phyloP scores from a whole-genome alignment of 1,284 basidiomycete genomes.

The Phellopilus nigrolimitatus region DNA sequence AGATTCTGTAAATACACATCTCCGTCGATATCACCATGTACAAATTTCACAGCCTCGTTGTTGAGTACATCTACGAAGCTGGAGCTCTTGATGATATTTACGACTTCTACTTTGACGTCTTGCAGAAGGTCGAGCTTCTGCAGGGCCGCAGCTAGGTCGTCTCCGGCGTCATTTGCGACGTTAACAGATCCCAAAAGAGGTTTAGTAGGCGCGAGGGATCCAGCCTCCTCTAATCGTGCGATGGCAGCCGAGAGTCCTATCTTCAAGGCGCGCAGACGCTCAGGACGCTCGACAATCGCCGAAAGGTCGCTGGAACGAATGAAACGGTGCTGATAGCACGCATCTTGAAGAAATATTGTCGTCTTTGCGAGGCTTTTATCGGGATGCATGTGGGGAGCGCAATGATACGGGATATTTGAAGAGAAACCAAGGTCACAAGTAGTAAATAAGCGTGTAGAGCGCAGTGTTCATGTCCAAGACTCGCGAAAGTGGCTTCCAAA shows the following conservation, averaged over 20 bases:
- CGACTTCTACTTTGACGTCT: slow-evolving; percentile 17
- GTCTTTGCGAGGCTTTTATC: slow-evolving; percentile 3
- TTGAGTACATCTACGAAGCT: slow-evolving; percentile 51
- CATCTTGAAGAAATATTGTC: slow-evolving; percentile 53
- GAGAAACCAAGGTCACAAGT: not conserved
- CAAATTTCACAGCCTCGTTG: slow-evolving; percentile 62
- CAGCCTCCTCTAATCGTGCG: slow-evolving; percentile 56
- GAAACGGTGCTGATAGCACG: slow-evolving; percentile 70
- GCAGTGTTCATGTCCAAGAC: too few relatives aligned
- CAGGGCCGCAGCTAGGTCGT: slow-evolving; percentile 51
- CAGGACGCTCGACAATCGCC: slow-evolving; percentile 81
- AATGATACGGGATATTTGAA: not conserved
- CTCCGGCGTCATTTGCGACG: not conserved
- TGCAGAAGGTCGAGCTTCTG: slow-evolving; percentile 28
- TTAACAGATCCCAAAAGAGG: not conserved
- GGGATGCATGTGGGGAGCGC: not conserved
- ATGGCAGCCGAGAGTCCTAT: slow-evolving; percentile 76
- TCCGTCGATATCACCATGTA: slow-evolving; percentile 67
- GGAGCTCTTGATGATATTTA: slow-evolving; percentile 48
- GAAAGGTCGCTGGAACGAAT: slow-evolving; percentile 73
- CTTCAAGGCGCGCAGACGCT: slow-evolving; percentile 80
- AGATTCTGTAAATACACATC: slow-evolving; percentile 67
- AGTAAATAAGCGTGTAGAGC: too few relatives aligned
- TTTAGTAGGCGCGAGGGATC: not conserved
- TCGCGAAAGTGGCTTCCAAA: too few relatives aligned